A percentile compares a stretch with the other conserved stretches of the same genome.
These are phyloP conservation scores for Kondoa subrosea DNA, from an alignment of 768 basidiomycete species.

Conservation along the genomic window DNA sequence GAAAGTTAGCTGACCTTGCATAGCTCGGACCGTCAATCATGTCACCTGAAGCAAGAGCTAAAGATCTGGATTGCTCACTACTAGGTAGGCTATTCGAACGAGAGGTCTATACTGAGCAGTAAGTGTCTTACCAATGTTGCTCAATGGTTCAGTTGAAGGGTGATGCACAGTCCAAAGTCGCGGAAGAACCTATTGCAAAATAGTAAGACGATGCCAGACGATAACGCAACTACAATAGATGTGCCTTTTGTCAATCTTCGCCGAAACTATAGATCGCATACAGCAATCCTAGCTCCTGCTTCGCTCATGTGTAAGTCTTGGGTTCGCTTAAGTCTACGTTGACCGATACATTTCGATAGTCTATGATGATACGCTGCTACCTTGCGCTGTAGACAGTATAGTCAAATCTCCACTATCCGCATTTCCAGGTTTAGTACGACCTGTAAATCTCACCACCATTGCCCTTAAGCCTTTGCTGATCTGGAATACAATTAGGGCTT, in stretches of 20 bases:
- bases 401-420: background rate
- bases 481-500: constrained; percentile 28
- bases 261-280: constrained; percentile 31
- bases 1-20: background rate
- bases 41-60: constrained; percentile 25
- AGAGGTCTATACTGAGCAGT: constrained; percentile 20
- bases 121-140: background rate
- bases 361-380: constrained; percentile 31
- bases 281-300: constrained; percentile 32
- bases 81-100: constrained; percentile 30
- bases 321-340: background rate
- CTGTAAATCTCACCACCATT: background rate
- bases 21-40: constrained; percentile 26
- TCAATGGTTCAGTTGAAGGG: background rate
- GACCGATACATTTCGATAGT: constrained; percentile 20
- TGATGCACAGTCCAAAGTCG: background rate
- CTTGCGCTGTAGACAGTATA: constrained; percentile 24
- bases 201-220: background rate
- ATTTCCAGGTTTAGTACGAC: background rate
- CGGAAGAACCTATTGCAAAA: background rate
- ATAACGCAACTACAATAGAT: background rate
- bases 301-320: constrained; percentile 20
- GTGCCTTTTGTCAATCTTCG: constrained; percentile 23
- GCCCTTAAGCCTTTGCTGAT: constrained; percentile 11
- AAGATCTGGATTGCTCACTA: constrained; percentile 31